A percentile compares a stretch with the other conserved stretches of the same genome.
Evolutionary conservation across 1,139 yeast species (phyloP).

Genomic region (Ogataea hybrid): DNA sequence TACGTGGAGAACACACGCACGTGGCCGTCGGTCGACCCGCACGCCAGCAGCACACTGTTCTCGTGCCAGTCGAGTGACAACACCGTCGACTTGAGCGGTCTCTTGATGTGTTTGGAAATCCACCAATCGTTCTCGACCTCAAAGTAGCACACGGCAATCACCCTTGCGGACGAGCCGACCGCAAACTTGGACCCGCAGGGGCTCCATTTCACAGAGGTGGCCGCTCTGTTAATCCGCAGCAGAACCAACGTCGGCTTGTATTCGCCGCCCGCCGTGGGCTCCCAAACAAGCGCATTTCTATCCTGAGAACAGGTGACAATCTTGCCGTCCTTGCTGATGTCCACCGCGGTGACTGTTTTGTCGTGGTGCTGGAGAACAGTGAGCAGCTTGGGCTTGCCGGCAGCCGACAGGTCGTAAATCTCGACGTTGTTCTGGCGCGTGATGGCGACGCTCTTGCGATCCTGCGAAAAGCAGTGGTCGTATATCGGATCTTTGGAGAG

Average conservation of each 20-base stretch:
- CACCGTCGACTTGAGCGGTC: slow-evolving; percentile 86
- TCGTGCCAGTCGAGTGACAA: slow-evolving; percentile 93
- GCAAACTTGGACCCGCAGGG: slow-evolving; percentile 94
- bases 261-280: slow-evolving; percentile 54
- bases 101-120: slow-evolving; percentile 96
- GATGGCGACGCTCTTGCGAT: slow-evolving; percentile 67
- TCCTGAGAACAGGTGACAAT: slow-evolving; percentile 98
- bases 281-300: slow-evolving; percentile 97
- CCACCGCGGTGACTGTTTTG: slow-evolving; percentile 92
- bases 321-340: slow-evolving; percentile 83
- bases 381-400: slow-evolving; percentile 47
- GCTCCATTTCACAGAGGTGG: slow-evolving; percentile 92
- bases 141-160: slow-evolving; percentile 93
- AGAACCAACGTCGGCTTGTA: slow-evolving; percentile 89
- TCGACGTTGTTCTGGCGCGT: slow-evolving; percentile 78
- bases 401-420: slow-evolving; percentile 54
- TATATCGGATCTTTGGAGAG: slow-evolving; percentile 85
- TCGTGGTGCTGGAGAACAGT: slow-evolving; percentile 82
- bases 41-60: slow-evolving; percentile 81
- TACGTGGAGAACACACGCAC: slow-evolving; percentile 92
- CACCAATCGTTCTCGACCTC: slow-evolving; percentile 99
- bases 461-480: slow-evolving; percentile 84
- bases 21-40: slow-evolving; percentile 95
- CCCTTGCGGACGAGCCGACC: slow-evolving; percentile 93
- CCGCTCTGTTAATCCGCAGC: slow-evolving; percentile 90